Evolutionary conservation across 495 filamentous ascomycete genomes (phyloP).

Genomic region (Niebla homalea): DNA sequence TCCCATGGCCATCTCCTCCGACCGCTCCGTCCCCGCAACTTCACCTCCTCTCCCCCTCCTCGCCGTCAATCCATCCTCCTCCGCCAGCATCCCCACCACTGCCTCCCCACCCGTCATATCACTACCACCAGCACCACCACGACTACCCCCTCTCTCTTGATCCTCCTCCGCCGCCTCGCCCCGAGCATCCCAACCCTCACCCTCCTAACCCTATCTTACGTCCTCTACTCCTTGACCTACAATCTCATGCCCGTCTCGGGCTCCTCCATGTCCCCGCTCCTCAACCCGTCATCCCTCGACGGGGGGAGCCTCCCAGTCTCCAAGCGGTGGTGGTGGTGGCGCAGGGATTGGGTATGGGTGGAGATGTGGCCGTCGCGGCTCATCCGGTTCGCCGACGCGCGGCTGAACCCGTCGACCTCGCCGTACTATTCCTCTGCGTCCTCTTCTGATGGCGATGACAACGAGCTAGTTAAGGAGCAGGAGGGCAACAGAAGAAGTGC

Average conservation of each 20-base stretch:
- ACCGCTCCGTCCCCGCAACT: neutral
- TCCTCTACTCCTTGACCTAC: slow-evolving; percentile 15
- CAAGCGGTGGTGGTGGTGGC: too few species aligned
- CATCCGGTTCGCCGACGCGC: neutral
- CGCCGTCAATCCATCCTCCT: neutral
- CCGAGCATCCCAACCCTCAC: neutral
- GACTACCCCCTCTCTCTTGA: neutral
- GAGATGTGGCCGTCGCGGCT: slow-evolving; percentile 26
- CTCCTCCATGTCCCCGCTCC: slow-evolving; percentile 62
- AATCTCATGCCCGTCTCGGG: slow-evolving; percentile 52
- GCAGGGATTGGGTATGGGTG: slow-evolving; percentile 34
- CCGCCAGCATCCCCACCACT: neutral
- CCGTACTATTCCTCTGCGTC: too few species aligned
- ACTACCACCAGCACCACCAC: neutral
- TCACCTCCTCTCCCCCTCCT: neutral
- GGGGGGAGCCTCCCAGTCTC: too few species aligned
- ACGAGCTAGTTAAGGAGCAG: too few species aligned
- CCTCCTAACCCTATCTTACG: neutral
- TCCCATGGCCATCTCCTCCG: neutral
- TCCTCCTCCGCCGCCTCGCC: neutral
- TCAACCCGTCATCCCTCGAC: slow-evolving; percentile 46
- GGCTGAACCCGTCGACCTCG: neutral
- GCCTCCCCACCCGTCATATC: neutral
- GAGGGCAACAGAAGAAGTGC: slow-evolving; percentile 32
- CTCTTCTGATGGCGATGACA: neutral